Evolutionary conservation across 345 rosid genomes (phyloP), one percentile per base, ranked within the genome.

Genomic region (Leavenworthia alabamica): DNA sequence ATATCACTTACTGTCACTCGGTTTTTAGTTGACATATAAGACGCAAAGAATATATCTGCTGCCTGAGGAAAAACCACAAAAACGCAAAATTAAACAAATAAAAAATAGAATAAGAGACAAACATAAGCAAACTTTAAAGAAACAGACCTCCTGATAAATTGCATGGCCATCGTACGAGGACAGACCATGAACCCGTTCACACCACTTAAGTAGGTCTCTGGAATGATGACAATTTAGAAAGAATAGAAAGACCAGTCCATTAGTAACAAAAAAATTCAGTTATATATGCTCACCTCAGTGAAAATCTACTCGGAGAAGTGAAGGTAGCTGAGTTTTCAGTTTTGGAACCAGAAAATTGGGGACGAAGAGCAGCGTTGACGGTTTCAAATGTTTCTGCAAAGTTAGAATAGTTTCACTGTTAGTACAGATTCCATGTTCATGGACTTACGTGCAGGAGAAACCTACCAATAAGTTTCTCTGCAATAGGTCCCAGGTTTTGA

Each of bases 171-270:
- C 84, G 42, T 66, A 59, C 40, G 81, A 62, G 41, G 93, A 62
- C 73, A 85, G 64, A 48, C 67, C 68, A 42, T 74, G 73, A 72
- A 92, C 81, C 64, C 98, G 79, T 66, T 83, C 91, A 79, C 98
- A 89, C 94, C 87, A 89, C 78, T 92, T 89, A 35, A 92, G 84
- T 56, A 92, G 85, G 80, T 92, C 98, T 84, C 98, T 92, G 82
- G 42, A 67, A 60, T 24, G 29, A 67, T 47, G 54, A 62, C 54
- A 16, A 36, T 76, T 61, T 22, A 79, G 44, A 24, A 75, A 52
- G 49, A 52, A 58, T 67, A 73, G 41, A 67, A 47, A 40, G 29
- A 37, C 42, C 32, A 54, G 62, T 36, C 24, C 2, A 67, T 1
- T 36, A 24, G 32, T 10, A 62, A 28, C 40, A 60, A 44, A 23